Conservation (phyloP, 2,329 filamentous ascomycete species). For the Phialocephala sp. region DNA sequence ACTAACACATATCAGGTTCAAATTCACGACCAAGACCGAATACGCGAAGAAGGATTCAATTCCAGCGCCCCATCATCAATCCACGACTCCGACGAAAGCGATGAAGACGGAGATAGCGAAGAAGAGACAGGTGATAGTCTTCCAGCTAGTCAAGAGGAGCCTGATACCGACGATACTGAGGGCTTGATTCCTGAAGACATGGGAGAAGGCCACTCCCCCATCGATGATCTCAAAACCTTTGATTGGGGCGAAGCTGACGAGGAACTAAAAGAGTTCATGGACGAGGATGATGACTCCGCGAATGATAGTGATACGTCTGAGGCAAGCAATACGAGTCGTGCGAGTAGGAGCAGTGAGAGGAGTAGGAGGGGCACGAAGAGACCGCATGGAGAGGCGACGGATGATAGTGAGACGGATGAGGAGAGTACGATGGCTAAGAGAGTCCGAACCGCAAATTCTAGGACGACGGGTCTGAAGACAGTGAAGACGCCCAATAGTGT, state of each 20-base stretch:
- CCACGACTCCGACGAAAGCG: slow-evolving; percentile 50
- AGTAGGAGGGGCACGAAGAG: slow-evolving; percentile 40
- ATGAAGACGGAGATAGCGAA: slow-evolving; percentile 42
- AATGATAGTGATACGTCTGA: slow-evolving; percentile 49
- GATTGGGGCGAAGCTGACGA: slow-evolving; percentile 70
- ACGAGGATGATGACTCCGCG: slow-evolving; percentile 48
- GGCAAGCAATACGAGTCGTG: slow-evolving; percentile 27
- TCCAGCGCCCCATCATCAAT: slow-evolving; percentile 51
- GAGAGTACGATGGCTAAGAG: slow-evolving; percentile 56
- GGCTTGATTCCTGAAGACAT: slow-evolving; percentile 57
- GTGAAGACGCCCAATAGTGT: slow-evolving; percentile 50
- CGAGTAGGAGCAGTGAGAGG: slow-evolving; percentile 32
- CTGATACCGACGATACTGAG: slow-evolving; percentile 48
- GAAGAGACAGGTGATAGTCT: slow-evolving; percentile 43
- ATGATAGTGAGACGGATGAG: slow-evolving; percentile 56
- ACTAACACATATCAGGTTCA: slow-evolving; percentile 54
- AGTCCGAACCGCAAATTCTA: slow-evolving; percentile 53
- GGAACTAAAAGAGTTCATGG: slow-evolving; percentile 78
- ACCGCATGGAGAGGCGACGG: slow-evolving; percentile 45
- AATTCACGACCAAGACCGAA: slow-evolving; percentile 71
- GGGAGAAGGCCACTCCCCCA: slow-evolving; percentile 56
- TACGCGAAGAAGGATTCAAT: slow-evolving; percentile 47
- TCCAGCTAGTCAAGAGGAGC: slow-evolving; percentile 42
- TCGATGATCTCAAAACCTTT: slow-evolving; percentile 61
- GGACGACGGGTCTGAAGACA: slow-evolving; percentile 54